Conservation (phyloP, 108 stramenopile genomes). For the Conticribra weissflogii region DNA sequence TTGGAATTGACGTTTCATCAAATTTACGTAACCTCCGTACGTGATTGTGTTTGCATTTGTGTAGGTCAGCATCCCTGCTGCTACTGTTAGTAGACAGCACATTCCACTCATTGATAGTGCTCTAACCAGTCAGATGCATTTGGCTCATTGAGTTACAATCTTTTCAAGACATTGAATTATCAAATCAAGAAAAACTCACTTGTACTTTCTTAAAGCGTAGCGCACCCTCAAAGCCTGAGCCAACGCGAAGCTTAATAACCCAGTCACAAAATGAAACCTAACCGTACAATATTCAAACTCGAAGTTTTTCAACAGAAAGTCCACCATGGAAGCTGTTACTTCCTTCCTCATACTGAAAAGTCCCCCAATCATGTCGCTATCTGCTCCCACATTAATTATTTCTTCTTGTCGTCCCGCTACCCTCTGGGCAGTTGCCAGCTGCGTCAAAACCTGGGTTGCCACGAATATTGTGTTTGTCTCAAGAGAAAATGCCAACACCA, state of each 20-base stretch:
- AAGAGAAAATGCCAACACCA: constrained; percentile 45
- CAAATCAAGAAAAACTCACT: constrained; percentile 1
- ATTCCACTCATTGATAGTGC: constrained; percentile 45
- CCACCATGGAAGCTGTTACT: constrained; percentile 33
- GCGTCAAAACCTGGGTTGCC: constrained; percentile 43
- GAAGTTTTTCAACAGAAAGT: constrained; percentile 44
- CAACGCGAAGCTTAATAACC: constrained; percentile 41
- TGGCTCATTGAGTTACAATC: too few species aligned
- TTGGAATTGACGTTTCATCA: constrained; percentile 28
- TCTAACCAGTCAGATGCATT: too few species aligned
- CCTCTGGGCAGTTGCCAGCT: constrained; percentile 41
- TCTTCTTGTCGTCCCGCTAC: constrained; percentile 2
- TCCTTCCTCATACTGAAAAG: constrained; percentile 29
- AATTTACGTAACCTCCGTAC: constrained; percentile 41
- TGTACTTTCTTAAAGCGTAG: constrained; percentile 47
- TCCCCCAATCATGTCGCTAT: constrained; percentile 30
- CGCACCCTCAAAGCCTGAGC: constrained; percentile 46
- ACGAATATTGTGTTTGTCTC: constrained; percentile 48
- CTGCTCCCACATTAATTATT: constrained; percentile 6
- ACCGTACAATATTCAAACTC: constrained; percentile 48
- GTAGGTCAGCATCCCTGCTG: constrained; percentile 38
- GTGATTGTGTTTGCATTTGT: constrained; percentile 45
- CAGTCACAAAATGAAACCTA: constrained; percentile 41
- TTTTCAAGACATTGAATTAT: not conserved
- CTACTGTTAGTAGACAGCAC: constrained; percentile 45